Evolutionary conservation across 768 basidiomycete species (phyloP).

Genomic region (Amanita molliuscula): DNA sequence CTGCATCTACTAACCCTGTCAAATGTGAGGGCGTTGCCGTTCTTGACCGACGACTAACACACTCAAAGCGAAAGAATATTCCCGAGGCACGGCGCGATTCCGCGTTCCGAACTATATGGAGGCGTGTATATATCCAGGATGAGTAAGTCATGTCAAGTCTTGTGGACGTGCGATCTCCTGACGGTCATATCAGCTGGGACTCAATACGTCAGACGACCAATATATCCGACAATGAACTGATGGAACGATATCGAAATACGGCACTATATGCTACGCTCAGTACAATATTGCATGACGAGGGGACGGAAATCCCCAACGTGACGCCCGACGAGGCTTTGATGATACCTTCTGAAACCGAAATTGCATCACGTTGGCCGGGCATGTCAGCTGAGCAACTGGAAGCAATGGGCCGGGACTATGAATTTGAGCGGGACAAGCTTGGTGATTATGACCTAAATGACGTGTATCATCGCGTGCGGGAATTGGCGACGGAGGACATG

Average conservation of each 20-base stretch:
- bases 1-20: slow-evolving; percentile 53
- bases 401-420: slow-evolving; percentile 48
- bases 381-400: slow-evolving; percentile 58
- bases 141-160: slow-evolving; percentile 39
- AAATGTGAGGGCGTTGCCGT: slow-evolving; percentile 22
- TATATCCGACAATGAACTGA: slow-evolving; percentile 69
- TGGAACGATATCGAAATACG: slow-evolving; percentile 58
- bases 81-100: slow-evolving; percentile 62
- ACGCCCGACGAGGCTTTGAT: slow-evolving; percentile 48
- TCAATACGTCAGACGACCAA: slow-evolving; percentile 63
- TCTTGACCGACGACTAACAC: background rate
- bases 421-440: slow-evolving; percentile 47
- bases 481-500: slow-evolving; percentile 46
- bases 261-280: slow-evolving; percentile 64
- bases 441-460: slow-evolving; percentile 50
- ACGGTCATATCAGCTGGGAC: slow-evolving; percentile 51
- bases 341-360: slow-evolving; percentile 48
- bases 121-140: slow-evolving; percentile 80
- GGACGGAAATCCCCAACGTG: slow-evolving; percentile 40
- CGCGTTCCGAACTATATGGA: slow-evolving; percentile 74
- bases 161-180: background rate
- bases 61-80: slow-evolving; percentile 33
- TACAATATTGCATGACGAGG: slow-evolving; percentile 31
- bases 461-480: slow-evolving; percentile 50
- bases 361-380: slow-evolving; percentile 65